Conservation (phyloP, 2,329 filamentous ascomycete species). For the Pyricularia pennisetigena region DNA sequence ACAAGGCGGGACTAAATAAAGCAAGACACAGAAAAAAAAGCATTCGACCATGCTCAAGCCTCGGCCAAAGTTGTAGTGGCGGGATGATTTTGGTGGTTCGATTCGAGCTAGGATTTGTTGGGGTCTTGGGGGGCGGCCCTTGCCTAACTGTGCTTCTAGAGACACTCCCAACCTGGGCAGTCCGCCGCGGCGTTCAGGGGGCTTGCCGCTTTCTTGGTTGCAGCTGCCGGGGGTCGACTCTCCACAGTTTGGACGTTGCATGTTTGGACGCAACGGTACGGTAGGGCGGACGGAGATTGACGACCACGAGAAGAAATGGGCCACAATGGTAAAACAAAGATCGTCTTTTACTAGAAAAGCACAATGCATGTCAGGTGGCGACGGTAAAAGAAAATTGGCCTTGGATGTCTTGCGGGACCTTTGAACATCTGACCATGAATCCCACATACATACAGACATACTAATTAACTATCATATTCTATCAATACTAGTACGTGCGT, state of each 20-base stretch:
- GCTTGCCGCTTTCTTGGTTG: background rate
- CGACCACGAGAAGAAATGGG: background rate
- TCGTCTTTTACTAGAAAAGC: background rate
- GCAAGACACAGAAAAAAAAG: background rate
- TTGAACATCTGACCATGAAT: background rate
- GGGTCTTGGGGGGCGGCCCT: background rate
- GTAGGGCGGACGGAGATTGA: background rate
- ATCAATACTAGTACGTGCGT: too few relatives aligned
- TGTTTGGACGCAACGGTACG: background rate
- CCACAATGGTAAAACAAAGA: background rate
- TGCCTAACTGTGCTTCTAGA: background rate
- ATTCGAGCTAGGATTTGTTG: conserved; percentile 3
- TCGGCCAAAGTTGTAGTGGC: background rate
- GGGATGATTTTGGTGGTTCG: background rate
- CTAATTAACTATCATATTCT: too few relatives aligned
- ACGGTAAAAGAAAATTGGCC: background rate
- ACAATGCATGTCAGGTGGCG: background rate
- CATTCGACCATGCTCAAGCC: background rate
- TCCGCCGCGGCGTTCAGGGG: background rate
- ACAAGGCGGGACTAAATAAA: background rate
- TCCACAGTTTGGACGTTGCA: background rate
- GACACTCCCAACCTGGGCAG: background rate
- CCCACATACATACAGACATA: too few relatives aligned
- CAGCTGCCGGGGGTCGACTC: background rate
- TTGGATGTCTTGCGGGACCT: background rate